Evolutionary conservation across 2,329 filamentous ascomycete genomes (phyloP), one percentile per base, ranked within the genome.

Genomic region (Knufia petricola): DNA sequence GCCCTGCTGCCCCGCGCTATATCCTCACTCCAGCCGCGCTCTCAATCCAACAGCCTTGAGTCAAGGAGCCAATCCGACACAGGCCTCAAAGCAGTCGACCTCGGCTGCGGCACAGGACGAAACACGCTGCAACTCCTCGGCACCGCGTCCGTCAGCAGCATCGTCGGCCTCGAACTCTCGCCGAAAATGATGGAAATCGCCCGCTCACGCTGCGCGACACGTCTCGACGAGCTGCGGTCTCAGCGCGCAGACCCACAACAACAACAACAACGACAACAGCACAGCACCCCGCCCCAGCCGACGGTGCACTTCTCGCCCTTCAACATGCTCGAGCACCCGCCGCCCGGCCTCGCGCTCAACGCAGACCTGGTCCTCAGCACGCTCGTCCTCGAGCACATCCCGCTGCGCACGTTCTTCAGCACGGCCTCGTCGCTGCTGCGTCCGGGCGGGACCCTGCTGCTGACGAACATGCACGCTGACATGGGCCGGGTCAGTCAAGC

Each of bases 391-490:
- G 81, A 84, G 59, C 81, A 84, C 61, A 65, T 84, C 2, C 74
- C 78, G 0, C 58, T 80, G 0, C 3, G 54, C 0, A 76, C 71
- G 58, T 83, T 82, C 64, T 83, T 84, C 61, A 45, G 55, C 2
- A 70, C 71, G 0, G 68, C 72, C 0, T 57, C 66, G 1, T 54
- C 57, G 9, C 62, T 76, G 1, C 61, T 83, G 13, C 56, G 55
- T 2, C 64, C 66, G 0, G 70, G 70, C 0, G 78, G 74, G 0
- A 62, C 72, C 41, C 63, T 81, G 3, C 64, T 83, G 8, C 58
- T 84, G n/a, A 83, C 79, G 1, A 84, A 83, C 57, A 84, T 84
- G 81, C 81, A 84, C 60, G 63, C 70, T 1, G 75, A 82, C 2
- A 83, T 84, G 79, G 56, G 58, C 12, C 38, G 21, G 9, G 67